These are phyloP conservation scores for Parachaetomium inaequale DNA, from an alignment of 495 filamentous ascomycete species.

Conservation along the genomic window DNA sequence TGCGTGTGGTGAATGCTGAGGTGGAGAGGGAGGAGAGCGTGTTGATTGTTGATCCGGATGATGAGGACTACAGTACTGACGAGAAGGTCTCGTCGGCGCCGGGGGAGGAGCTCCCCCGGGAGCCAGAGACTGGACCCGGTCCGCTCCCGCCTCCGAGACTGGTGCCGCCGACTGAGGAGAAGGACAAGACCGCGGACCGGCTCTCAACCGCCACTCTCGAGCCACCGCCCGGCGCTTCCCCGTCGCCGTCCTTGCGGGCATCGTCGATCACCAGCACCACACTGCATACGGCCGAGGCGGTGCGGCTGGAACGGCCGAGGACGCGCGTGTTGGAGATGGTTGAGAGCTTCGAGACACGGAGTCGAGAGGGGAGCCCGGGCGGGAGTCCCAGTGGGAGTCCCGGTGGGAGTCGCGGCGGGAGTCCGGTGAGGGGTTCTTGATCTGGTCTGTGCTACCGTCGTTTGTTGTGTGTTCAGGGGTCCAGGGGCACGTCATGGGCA, in stretches of 20 bases:
- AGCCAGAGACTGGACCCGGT: background rate
- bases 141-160: background rate
- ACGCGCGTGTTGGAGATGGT: conserved; percentile 48
- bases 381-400: conserved; percentile 33
- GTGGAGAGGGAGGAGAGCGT: conserved; percentile 44
- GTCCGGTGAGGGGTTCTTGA: conserved; percentile 24
- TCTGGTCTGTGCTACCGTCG: background rate
- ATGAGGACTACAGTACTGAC: background rate
- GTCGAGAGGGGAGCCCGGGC: conserved; percentile 34
- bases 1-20: conserved; percentile 80
- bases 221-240: conserved; percentile 12
- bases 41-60: conserved; percentile 31
- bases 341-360: conserved; percentile 42
- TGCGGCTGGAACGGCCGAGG: conserved; percentile 35
- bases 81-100: background rate
- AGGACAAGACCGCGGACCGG: background rate
- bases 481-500: background rate
- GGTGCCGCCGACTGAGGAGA: background rate
- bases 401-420: conserved; percentile 28
- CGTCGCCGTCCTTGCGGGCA: conserved; percentile 22
- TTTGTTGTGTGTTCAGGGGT: background rate
- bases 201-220: background rate
- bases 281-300: conserved; percentile 34
- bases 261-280: conserved; percentile 16
- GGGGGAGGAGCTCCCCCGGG: background rate